A percentile compares a stretch with the other conserved stretches of the same genome.
These are phyloP conservation scores for Hypericum androsaemum DNA, from an alignment of 345 rosid species.

Conservation along the genomic window DNA sequence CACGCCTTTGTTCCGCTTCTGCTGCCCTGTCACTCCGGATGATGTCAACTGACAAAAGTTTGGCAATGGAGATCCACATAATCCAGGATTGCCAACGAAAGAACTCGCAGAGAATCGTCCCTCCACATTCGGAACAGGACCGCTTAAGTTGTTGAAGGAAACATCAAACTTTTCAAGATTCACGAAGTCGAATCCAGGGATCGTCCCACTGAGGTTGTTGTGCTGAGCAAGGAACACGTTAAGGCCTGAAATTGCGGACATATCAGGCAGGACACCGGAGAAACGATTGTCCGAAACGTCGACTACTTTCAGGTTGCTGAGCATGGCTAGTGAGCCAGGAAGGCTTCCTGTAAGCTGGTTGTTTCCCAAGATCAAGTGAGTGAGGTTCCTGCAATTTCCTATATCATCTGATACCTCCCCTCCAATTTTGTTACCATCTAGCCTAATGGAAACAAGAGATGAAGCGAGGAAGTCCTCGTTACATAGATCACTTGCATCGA, in stretches of 20 bases:
- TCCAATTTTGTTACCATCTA: slow-evolving; percentile 23
- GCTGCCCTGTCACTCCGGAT: neutral
- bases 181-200: slow-evolving; percentile 36
- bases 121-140: slow-evolving; percentile 26
- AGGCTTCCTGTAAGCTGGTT: slow-evolving; percentile 34
- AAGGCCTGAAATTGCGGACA: slow-evolving; percentile 33
- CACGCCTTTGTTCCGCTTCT: neutral
- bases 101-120: slow-evolving; percentile 17
- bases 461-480: slow-evolving; percentile 21
- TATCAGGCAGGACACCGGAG: slow-evolving; percentile 32
- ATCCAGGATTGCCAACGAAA: slow-evolving; percentile 32
- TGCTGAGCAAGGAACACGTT: slow-evolving; percentile 28
- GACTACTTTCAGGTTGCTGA: slow-evolving; percentile 32
- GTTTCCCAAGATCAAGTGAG: slow-evolving; percentile 24
- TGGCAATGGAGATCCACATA: slow-evolving; percentile 32
- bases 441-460: slow-evolving; percentile 23
- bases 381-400: slow-evolving; percentile 32
- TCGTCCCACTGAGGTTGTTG: slow-evolving; percentile 36
- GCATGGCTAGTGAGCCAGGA: slow-evolving; percentile 26
- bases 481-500: slow-evolving; percentile 37
- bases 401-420: slow-evolving; percentile 32
- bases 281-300: slow-evolving; percentile 41
- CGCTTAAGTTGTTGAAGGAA: slow-evolving; percentile 43
- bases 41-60: slow-evolving; percentile 14
- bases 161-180: slow-evolving; percentile 38